phyloP scores from a whole-genome alignment of 73 alveolate genomes.

The Breviolum minutum region DNA sequence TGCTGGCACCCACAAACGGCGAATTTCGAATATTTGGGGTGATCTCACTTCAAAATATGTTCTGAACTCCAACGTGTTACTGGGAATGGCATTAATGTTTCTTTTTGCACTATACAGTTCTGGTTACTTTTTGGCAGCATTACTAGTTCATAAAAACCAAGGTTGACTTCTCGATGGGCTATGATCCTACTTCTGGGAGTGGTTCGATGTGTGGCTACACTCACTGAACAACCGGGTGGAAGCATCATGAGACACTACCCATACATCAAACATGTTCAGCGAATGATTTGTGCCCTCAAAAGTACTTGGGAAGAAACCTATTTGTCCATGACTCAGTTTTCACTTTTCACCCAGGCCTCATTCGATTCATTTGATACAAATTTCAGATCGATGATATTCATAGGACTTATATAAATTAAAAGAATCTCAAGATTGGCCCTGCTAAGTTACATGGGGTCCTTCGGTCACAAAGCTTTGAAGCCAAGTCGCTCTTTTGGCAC shows the following conservation, averaged over 20 bases:
- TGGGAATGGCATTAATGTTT: background rate
- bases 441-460: slow-evolving; percentile 11
- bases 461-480: background rate
- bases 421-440: background rate
- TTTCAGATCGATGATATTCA: too few relatives aligned
- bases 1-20: background rate
- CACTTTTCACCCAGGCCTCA: too few relatives aligned
- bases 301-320: background rate
- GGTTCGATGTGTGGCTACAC: background rate
- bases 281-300: background rate
- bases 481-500: background rate
- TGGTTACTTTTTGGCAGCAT: too few relatives aligned
- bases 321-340: background rate
- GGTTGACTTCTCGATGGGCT: background rate
- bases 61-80: background rate
- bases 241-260: background rate
- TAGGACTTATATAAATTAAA: too few relatives aligned
- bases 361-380: too few relatives aligned
- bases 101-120: too few relatives aligned
- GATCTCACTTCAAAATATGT: background rate
- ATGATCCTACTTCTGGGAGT: background rate
- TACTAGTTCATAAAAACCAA: background rate
- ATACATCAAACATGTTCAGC: background rate
- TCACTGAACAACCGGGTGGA: background rate
- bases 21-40: background rate